A percentile compares a stretch with the other conserved stretches of the same genome.
phyloP scores from a whole-genome alignment of 306 rosid species.

The Pachyrhizus erosus region DNA sequence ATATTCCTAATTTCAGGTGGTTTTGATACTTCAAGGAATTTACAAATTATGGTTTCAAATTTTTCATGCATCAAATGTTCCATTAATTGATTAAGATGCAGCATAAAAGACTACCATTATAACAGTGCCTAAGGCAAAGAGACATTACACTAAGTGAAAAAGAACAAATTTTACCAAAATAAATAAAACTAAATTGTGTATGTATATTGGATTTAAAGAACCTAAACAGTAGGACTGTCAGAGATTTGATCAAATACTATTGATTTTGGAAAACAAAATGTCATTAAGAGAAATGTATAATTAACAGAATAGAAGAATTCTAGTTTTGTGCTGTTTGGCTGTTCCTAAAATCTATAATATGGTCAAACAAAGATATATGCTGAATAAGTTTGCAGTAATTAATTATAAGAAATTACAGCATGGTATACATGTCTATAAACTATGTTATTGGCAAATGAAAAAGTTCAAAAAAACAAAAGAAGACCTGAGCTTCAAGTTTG shows the following conservation, averaged over 20 bases:
- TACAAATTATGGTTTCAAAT: neutral
- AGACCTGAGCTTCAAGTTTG: slow-evolving; percentile 86
- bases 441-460: neutral
- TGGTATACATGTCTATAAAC: neutral
- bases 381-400: neutral
- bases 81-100: neutral
- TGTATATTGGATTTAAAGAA: neutral
- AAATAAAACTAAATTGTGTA: neutral
- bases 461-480: neutral
- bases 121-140: neutral
- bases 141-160: neutral
- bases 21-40: neutral
- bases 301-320: slow-evolving; percentile 5
- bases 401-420: neutral
- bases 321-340: neutral
- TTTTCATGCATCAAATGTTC: neutral
- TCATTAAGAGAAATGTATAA: neutral
- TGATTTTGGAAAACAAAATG: neutral
- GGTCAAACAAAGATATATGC: neutral
- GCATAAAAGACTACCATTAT: neutral
- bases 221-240: neutral
- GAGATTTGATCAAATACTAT: neutral
- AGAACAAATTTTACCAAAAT: neutral
- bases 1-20: neutral
- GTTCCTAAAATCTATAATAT: neutral